Evolutionary conservation across 345 rosid genomes (phyloP).

Genomic region (Carallia brachiata): DNA sequence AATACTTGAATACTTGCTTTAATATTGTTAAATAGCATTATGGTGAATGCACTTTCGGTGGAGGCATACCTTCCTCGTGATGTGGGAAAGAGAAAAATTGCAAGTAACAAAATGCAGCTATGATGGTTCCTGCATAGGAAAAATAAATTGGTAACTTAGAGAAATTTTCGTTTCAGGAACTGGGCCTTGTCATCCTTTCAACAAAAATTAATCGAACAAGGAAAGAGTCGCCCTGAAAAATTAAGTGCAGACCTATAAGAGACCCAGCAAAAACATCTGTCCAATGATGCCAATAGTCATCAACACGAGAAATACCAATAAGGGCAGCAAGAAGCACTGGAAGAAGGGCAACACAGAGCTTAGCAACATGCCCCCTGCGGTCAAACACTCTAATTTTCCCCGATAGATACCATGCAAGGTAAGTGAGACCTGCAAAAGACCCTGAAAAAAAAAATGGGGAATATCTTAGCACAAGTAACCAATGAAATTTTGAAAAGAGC

Average conservation of each 20-base stretch:
- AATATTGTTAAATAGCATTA: not conserved
- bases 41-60: not conserved
- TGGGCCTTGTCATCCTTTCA: no score
- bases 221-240: not conserved
- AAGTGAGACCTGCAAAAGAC: slow-evolving; percentile 67
- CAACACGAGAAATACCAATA: slow-evolving; percentile 57
- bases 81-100: slow-evolving; percentile 57
- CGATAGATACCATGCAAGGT: slow-evolving; percentile 59
- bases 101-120: slow-evolving; percentile 52
- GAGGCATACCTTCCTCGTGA: slow-evolving; percentile 36
- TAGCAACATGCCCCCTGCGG: slow-evolving; percentile 4
- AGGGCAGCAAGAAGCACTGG: slow-evolving; percentile 51
- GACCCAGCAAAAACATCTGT: slow-evolving; percentile 64
- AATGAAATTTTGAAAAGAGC: no score
- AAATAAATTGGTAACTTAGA: not conserved
- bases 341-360: slow-evolving; percentile 48
- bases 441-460: slow-evolving; percentile 28
- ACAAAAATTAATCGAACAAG: no score
- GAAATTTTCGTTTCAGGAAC: no score
- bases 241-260: slow-evolving; percentile 40
- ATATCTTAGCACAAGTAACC: no score
- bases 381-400: slow-evolving; percentile 64
- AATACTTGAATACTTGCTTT: not conserved
- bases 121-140: slow-evolving; percentile 24
- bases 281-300: slow-evolving; percentile 81